phyloP scores from a whole-genome alignment of 2,329 filamentous ascomycete species.

The Zymoseptoria tritici region DNA sequence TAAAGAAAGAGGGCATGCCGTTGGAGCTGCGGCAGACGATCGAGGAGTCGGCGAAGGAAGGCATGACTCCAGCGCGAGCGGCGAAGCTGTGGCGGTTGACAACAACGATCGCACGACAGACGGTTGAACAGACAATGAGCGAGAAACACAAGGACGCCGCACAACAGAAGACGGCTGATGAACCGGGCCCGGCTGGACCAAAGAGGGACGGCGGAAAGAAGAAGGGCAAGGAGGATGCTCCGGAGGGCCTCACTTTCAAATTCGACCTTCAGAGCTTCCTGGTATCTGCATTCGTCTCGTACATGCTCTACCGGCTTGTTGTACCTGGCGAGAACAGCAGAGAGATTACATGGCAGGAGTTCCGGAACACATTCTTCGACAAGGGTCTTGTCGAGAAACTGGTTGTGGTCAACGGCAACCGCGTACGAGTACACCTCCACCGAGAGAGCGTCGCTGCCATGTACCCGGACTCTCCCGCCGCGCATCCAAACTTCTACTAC shows the following conservation, averaged over 20 bases:
- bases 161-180: slow-evolving; percentile 40
- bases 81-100: slow-evolving; percentile 54
- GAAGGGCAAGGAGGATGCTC: slow-evolving; percentile 32
- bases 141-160: slow-evolving; percentile 24
- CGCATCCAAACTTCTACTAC: slow-evolving; percentile 67
- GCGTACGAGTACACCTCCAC: slow-evolving; percentile 73
- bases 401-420: slow-evolving; percentile 66
- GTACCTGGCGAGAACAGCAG: slow-evolving; percentile 58
- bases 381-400: slow-evolving; percentile 94
- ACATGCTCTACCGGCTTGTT: slow-evolving; percentile 56
- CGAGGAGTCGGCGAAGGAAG: slow-evolving; percentile 45
- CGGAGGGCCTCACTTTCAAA: slow-evolving; percentile 25
- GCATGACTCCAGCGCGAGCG: slow-evolving; percentile 54
- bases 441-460: slow-evolving; percentile 63
- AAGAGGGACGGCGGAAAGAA: slow-evolving; percentile 34
- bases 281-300: slow-evolving; percentile 53
- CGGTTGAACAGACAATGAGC: slow-evolving; percentile 35
- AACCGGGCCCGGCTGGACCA: slow-evolving; percentile 33
- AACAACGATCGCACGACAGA: slow-evolving; percentile 48
- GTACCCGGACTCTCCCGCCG: slow-evolving; percentile 68
- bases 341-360: slow-evolving; percentile 98
- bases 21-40: slow-evolving; percentile 58
- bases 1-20: slow-evolving; percentile 64
- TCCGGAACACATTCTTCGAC: slow-evolving; percentile 85
- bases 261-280: slow-evolving; percentile 51